Conservation (phyloP, 1,284 basidiomycete genomes). For the Neolentinus lepideus region DNA sequence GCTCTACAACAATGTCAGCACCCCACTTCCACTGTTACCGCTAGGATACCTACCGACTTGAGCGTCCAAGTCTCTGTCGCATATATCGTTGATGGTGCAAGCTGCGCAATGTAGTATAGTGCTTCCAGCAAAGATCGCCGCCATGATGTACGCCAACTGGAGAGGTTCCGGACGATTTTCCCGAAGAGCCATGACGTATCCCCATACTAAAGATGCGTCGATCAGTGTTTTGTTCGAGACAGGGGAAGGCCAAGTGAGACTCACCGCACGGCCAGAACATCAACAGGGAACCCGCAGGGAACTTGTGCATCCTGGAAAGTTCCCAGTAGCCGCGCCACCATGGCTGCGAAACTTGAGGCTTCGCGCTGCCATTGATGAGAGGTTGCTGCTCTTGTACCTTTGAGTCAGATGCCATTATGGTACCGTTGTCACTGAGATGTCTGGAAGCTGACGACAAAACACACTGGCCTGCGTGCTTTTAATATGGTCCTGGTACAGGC, state of each 20-base stretch:
- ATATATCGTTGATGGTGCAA: constrained; percentile 48
- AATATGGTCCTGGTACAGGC: too few species aligned
- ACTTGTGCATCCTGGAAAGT: constrained; percentile 44
- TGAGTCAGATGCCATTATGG: not conserved
- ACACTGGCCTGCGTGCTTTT: too few species aligned
- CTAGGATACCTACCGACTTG: constrained; percentile 33
- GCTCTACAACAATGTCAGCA: constrained; percentile 21
- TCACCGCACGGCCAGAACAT: constrained; percentile 51
- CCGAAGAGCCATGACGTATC: constrained; percentile 32
- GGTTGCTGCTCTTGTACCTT: not conserved
- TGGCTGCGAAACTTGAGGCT: not conserved
- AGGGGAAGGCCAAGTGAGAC: constrained; percentile 4
- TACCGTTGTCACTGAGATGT: too few species aligned
- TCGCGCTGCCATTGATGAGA: not conserved
- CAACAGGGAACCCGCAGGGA: constrained; percentile 45
- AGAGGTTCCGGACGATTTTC: constrained; percentile 6
- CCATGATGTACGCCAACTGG: constrained; percentile 11
- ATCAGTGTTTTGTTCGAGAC: not conserved
- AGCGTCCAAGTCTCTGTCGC: constrained; percentile 42
- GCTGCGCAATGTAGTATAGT: constrained; percentile 22
- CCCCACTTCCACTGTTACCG: not conserved
- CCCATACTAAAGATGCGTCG: constrained; percentile 29
- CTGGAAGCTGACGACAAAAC: too few species aligned
- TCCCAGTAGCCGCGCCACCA: constrained; percentile 33
- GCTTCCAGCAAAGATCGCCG: constrained; percentile 10